These are phyloP conservation scores for Ganoderma sinense DNA, from an alignment of 1,284 basidiomycete species.

Conservation along the genomic window DNA sequence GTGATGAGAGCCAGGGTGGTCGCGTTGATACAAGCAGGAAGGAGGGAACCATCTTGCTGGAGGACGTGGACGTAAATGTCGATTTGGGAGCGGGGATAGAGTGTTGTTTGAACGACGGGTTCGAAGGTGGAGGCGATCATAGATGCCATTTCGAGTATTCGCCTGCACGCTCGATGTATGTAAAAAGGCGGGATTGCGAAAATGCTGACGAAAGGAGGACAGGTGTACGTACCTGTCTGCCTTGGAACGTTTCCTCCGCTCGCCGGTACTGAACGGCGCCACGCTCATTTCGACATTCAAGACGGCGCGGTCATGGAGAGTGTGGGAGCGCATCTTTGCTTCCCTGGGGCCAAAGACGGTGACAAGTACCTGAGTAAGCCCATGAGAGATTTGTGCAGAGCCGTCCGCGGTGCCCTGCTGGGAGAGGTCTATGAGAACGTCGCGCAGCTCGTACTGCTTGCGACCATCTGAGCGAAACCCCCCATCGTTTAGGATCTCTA, in stretches of 20 bases:
- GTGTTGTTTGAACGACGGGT: conserved; percentile 88
- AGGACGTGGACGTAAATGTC: conserved; percentile 94
- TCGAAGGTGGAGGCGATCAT: conserved; percentile 95
- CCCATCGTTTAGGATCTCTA: conserved; percentile 91
- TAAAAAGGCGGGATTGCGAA: conserved; percentile 8
- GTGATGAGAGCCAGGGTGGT: conserved; percentile 91
- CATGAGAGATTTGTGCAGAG: conserved; percentile 85
- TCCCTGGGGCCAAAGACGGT: conserved; percentile 94
- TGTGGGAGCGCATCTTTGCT: conserved; percentile 78
- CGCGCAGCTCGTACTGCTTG: conserved; percentile 89
- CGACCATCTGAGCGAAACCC: conserved; percentile 92
- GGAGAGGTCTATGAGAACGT: conserved; percentile 81
- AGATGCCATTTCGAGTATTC: conserved; percentile 87
- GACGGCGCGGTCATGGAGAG: conserved; percentile 82
- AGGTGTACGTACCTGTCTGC: conserved; percentile 84
- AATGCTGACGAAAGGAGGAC: conserved; percentile 7
- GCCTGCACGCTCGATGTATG: conserved; percentile 56
- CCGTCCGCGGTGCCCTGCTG: conserved; percentile 87
- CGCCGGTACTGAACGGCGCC: conserved; percentile 86
- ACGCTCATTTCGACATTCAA: conserved; percentile 89
- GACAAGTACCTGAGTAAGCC: conserved; percentile 88
- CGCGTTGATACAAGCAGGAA: conserved; percentile 95
- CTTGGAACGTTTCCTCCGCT: conserved; percentile 76
- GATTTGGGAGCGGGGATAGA: conserved; percentile 95
- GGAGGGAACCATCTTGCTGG: conserved; percentile 91